Conservation (phyloP, 2,329 filamentous ascomycete species). For the Ophiobolus disseminans region DNA sequence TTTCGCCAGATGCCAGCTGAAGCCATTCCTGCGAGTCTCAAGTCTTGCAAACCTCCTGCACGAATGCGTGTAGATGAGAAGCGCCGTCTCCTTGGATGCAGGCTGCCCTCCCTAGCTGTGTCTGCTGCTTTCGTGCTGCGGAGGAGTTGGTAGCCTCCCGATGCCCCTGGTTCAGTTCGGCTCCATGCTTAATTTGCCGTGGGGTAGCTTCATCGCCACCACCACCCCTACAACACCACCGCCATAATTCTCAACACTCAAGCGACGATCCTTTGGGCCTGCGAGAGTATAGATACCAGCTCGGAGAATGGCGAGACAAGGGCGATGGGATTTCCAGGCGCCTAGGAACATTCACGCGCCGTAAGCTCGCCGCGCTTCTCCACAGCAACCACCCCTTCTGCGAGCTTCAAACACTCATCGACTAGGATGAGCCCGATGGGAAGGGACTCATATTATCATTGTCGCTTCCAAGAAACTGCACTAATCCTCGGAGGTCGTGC, state of each 20-base stretch:
- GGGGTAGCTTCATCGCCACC: constrained; percentile 11
- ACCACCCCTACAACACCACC: constrained; percentile 9
- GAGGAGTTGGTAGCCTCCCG: constrained; percentile 4
- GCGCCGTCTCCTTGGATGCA: too few relatives aligned
- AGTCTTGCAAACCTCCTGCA: neutral
- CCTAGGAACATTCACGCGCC: neutral
- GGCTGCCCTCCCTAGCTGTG: too few relatives aligned
- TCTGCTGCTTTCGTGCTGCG: constrained; percentile 5
- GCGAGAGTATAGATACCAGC: neutral
- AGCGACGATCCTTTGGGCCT: neutral
- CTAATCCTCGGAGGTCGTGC: too few relatives aligned
- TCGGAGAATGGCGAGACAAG: neutral
- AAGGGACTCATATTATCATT: too few relatives aligned
- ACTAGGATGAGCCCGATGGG: neutral
- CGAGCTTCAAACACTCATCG: neutral
- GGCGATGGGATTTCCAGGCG: neutral
- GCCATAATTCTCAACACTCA: constrained; percentile 1
- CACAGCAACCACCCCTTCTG: constrained; percentile 5
- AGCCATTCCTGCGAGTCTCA: neutral
- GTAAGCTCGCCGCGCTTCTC: neutral
- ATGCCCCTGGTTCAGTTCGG: constrained; percentile 5
- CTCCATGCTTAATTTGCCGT: constrained; percentile 9
- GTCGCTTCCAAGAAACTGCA: too few relatives aligned
- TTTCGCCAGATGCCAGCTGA: constrained; percentile 6
- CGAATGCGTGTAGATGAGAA: too few relatives aligned